These are phyloP conservation scores for Nicotiana rustica DNA, from an alignment of 305 asterid species.

Conservation along the genomic window DNA sequence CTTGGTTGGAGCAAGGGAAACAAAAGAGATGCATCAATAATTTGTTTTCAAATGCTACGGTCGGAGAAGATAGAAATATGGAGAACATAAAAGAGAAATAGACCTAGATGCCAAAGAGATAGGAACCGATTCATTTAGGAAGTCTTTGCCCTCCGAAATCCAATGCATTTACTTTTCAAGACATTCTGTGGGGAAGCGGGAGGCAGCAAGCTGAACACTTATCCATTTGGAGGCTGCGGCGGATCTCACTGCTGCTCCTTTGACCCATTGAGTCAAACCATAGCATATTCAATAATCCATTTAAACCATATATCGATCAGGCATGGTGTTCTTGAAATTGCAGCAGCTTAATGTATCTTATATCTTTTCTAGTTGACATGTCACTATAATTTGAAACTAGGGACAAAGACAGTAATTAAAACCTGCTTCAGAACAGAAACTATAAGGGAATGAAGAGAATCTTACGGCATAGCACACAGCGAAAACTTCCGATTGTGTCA, in stretches of 20 bases:
- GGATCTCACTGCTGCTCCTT: not conserved
- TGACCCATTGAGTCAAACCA: not conserved
- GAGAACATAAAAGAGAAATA: not conserved
- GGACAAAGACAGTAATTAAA: not conserved
- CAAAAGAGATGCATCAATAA: not conserved
- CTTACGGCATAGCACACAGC: slow-evolving; percentile 97
- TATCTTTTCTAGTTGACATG: not conserved
- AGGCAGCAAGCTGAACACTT: not conserved
- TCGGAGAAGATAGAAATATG: not conserved
- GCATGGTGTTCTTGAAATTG: not conserved
- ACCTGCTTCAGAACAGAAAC: slow-evolving; percentile 2
- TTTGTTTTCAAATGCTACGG: not conserved
- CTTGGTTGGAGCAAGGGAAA: not conserved
- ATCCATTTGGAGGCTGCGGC: not conserved
- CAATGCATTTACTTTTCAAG: not conserved
- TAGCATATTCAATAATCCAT: not conserved
- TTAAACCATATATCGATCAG: not conserved
- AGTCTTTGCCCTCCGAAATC: not conserved
- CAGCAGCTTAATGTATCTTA: not conserved
- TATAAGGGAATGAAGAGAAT: slow-evolving; percentile 30
- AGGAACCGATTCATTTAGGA: not conserved
- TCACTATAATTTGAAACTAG: not conserved
- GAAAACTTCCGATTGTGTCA: slow-evolving; percentile 71
- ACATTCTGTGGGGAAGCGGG: not conserved
- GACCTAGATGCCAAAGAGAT: not conserved